Percentiles rank a stretch among this genome's conserved stretches.
Conservation (phyloP, 2,329 filamentous ascomycete genomes). For the Alternaria ventricosa region DNA sequence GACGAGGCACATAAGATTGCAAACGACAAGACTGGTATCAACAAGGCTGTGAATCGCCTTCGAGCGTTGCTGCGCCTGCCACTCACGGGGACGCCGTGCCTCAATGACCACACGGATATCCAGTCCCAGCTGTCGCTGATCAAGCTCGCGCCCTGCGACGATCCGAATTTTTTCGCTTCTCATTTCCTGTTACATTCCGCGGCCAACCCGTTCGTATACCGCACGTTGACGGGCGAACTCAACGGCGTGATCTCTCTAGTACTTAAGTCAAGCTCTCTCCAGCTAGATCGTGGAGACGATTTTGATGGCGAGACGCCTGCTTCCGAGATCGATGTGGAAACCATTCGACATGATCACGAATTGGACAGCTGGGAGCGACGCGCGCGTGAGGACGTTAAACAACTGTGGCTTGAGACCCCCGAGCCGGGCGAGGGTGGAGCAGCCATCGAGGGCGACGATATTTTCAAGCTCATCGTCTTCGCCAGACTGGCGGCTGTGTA, state of each 20-base stretch:
- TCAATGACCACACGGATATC: not conserved
- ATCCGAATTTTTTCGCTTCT: not conserved
- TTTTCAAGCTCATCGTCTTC: not conserved
- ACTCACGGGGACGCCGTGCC: not conserved
- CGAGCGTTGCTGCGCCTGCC: not conserved
- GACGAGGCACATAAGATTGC: not conserved
- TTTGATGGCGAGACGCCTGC: not conserved
- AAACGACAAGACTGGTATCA: not conserved
- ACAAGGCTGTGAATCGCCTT: not conserved
- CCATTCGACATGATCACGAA: not conserved
- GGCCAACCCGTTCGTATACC: not conserved
- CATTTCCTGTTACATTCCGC: not conserved
- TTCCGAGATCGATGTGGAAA: not conserved
- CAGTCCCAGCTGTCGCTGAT: not conserved
- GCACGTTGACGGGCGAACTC: not conserved
- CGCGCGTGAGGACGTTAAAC: not conserved
- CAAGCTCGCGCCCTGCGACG: not conserved
- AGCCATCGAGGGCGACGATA: not conserved
- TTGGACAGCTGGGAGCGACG: not conserved
- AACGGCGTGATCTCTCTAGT: not conserved
- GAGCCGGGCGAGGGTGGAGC: not conserved
- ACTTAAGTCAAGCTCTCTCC: not conserved
- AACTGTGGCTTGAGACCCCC: not conserved
- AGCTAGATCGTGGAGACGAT: not conserved
- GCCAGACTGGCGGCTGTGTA: not conserved